These are phyloP conservation scores for Schizochytrium sp. DNA, from an alignment of 108 stramenopile species.

Conservation along the genomic window DNA sequence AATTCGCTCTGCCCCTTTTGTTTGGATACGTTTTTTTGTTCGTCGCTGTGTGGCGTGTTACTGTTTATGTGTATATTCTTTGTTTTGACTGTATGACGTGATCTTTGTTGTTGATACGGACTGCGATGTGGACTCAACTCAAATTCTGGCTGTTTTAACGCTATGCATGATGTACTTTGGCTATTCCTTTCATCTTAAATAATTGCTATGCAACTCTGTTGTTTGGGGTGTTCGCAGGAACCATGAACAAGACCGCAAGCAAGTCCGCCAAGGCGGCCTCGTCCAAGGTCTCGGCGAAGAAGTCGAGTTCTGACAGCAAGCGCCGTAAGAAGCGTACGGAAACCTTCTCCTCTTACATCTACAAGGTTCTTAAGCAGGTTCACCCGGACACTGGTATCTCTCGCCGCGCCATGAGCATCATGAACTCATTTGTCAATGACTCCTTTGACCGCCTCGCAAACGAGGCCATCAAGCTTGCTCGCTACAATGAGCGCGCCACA, in stretches of 20 bases:
- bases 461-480: constrained; percentile 63
- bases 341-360: constrained; percentile 89
- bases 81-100: background rate
- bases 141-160: background rate
- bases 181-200: background rate
- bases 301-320: constrained; percentile 18
- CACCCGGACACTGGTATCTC: constrained; percentile 70
- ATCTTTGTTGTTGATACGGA: background rate
- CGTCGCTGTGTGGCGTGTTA: background rate
- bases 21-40: too few relatives aligned
- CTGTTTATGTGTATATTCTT: background rate
- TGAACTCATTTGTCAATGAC: constrained; percentile 70
- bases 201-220: background rate
- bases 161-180: background rate
- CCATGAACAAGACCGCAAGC: constrained; percentile 54
- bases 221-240: background rate
- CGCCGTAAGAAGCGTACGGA: constrained; percentile 85
- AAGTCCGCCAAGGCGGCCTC: constrained; percentile 59
- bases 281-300: constrained; percentile 63
- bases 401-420: constrained; percentile 66
- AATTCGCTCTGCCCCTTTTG: too few relatives aligned
- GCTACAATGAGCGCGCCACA: constrained; percentile 62
- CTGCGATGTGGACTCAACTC: background rate
- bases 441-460: constrained; percentile 64
- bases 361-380: constrained; percentile 89